Evolutionary conservation across 805 yeast species (phyloP).

Genomic region (Brettanomyces bruxellensis): DNA sequence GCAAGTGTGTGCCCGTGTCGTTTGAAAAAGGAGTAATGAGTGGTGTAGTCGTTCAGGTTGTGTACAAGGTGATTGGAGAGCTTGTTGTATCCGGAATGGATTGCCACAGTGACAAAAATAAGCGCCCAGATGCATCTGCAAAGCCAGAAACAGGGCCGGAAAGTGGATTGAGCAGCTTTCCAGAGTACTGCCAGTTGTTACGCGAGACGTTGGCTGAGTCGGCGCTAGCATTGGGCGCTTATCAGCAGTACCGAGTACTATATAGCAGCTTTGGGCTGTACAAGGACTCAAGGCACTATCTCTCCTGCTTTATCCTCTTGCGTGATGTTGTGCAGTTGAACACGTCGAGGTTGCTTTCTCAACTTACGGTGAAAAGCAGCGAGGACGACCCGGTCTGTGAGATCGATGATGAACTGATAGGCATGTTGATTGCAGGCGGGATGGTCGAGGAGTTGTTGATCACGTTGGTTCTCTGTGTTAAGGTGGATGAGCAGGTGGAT

Average conservation of each 20-base stretch:
- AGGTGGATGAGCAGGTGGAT: constrained; percentile 22
- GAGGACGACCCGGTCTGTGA: constrained; percentile 6
- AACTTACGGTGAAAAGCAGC: constrained; percentile 8
- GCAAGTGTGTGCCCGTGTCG: constrained; percentile 12
- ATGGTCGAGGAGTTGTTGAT: constrained; percentile 18
- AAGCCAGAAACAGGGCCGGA: background rate
- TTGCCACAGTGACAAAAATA: background rate
- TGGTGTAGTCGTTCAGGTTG: constrained; percentile 14
- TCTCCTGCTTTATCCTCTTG: constrained; percentile 17
- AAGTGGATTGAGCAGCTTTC: background rate
- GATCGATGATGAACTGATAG: constrained; percentile 8
- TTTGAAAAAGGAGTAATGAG: constrained; percentile 18
- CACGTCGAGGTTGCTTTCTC: constrained; percentile 12
- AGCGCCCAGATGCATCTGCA: background rate
- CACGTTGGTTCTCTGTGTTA: constrained; percentile 19
- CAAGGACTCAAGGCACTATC: constrained; percentile 15
- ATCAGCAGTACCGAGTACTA: constrained; percentile 15
- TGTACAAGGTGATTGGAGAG: constrained; percentile 21
- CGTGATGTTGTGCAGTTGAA: constrained; percentile 18
- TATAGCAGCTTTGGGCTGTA: constrained; percentile 20
- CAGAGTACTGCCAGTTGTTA: constrained; percentile 8
- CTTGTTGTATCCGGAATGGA: constrained; percentile 2
- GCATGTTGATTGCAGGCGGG: constrained; percentile 13
- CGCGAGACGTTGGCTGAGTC: constrained; percentile 18
- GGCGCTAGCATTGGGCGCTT: constrained; percentile 19